A percentile compares a stretch with the other conserved stretches of the same genome.
Conservation (phyloP, 371 early-diverging fungal genomes). For the Amoeboaphelidium occidentale region DNA sequence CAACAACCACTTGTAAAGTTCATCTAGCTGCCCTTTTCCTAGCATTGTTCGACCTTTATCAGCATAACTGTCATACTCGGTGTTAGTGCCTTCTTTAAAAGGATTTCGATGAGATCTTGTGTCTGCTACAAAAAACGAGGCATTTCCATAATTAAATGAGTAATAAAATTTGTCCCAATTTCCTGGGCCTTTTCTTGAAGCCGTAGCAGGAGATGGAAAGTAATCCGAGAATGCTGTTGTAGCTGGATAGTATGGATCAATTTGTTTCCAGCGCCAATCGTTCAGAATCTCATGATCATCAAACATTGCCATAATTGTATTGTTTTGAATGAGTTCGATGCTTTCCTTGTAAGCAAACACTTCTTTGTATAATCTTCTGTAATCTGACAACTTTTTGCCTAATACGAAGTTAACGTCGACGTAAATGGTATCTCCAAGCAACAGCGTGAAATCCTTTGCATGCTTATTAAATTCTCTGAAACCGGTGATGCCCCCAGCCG, state of each 20-base stretch:
- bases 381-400: conserved; percentile 12
- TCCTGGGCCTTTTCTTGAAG: no score
- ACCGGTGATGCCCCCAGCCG: no score
- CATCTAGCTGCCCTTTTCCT: conserved; percentile 12
- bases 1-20: conserved; percentile 11
- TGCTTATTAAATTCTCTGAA: no score
- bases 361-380: conserved; percentile 19
- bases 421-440: conserved; percentile 26
- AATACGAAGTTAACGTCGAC: conserved; percentile 17
- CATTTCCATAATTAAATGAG: no score
- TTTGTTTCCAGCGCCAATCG: conserved; percentile 14
- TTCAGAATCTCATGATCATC: conserved; percentile 23
- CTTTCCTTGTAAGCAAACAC: conserved; percentile 13
- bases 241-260: conserved; percentile 12
- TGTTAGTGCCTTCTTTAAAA: no score
- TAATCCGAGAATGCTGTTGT: conserved; percentile 18
- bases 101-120: no score
- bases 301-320: conserved; percentile 19
- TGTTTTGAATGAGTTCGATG: conserved; percentile 7
- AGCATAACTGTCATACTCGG: conserved; percentile 7
- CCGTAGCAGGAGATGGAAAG: no score
- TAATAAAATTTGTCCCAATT: no score
- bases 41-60: conserved; percentile 11
- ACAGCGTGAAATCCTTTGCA: no score
- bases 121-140: no score